Evolutionary conservation across 345 rosid species (phyloP).

Genomic region (Noccaea caerulescens): DNA sequence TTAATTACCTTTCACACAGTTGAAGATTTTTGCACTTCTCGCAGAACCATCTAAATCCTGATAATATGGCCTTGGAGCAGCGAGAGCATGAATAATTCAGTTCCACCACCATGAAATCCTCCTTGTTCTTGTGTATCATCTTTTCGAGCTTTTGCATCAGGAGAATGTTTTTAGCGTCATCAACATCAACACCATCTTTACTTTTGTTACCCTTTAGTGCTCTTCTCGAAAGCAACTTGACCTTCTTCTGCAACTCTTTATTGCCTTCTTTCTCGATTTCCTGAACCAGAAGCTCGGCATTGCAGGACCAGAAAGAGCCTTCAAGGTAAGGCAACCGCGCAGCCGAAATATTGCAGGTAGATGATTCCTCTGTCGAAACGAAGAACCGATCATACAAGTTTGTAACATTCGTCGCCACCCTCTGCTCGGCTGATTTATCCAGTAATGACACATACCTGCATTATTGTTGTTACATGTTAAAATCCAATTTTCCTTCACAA

Average conservation of each 20-base stretch:
- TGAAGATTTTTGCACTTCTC: constrained; percentile 64
- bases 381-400: constrained; percentile 59
- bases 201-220: constrained; percentile 39
- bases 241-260: constrained; percentile 33
- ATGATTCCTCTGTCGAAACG: constrained; percentile 34
- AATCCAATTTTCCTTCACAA: constrained; percentile 20
- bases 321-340: constrained; percentile 65
- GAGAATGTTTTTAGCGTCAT: constrained; percentile 52
- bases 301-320: constrained; percentile 58
- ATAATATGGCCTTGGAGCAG: constrained; percentile 54
- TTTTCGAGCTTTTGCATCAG: constrained; percentile 64
- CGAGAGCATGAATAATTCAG: constrained; percentile 58
- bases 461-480: constrained; percentile 22
- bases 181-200: constrained; percentile 29
- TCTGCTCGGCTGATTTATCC: constrained; percentile 47
- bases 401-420: constrained; percentile 44
- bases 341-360: constrained; percentile 48
- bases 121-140: constrained; percentile 52
- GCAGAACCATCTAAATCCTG: constrained; percentile 64
- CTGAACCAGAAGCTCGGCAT: constrained; percentile 47
- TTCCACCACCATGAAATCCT: constrained; percentile 62
- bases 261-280: constrained; percentile 41
- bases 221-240: constrained; percentile 32
- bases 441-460: constrained; percentile 53
- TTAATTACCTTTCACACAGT: constrained; percentile 61